These are phyloP conservation scores for Rusavskia elegans DNA, from an alignment of 495 filamentous ascomycete species.

Conservation along the genomic window DNA sequence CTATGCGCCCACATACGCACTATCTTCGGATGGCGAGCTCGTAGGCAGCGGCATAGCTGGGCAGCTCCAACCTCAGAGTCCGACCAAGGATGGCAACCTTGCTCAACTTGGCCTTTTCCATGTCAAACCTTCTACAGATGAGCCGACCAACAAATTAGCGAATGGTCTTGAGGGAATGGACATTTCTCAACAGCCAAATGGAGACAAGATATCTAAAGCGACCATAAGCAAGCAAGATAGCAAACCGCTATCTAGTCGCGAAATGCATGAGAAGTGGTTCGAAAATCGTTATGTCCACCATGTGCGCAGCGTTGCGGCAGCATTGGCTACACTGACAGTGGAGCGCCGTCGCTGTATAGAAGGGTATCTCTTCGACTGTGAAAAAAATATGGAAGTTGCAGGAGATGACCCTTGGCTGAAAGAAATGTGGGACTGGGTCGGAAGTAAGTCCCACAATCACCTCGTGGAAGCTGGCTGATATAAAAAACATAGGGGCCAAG, in stretches of 20 bases:
- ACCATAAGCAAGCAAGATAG: not conserved
- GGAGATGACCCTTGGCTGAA: conserved; percentile 59
- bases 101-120: not conserved
- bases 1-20: conserved; percentile 32
- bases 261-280: conserved; percentile 23
- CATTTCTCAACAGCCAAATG: too few relatives aligned
- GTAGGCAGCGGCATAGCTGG: conserved; percentile 16
- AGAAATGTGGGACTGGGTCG: conserved; percentile 64
- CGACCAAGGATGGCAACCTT: not conserved
- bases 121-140: not conserved
- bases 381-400: conserved; percentile 48
- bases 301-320: conserved; percentile 23
- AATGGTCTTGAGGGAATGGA: too few relatives aligned
- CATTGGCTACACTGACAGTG: conserved; percentile 27
- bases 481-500: conserved; percentile 39
- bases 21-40: conserved; percentile 29
- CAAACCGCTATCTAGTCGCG: conserved; percentile 24
- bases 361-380: conserved; percentile 65
- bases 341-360: conserved; percentile 42
- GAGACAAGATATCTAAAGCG: not conserved
- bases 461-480: conserved; percentile 3
- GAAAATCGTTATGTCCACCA: conserved; percentile 15
- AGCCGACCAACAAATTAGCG: too few relatives aligned
- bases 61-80: not conserved
- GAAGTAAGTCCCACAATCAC: conserved; percentile 31